Evolutionary conservation across 192 early-diverging fungal genomes (phyloP), one percentile per base, ranked within the genome.

Genomic region (Gonapodya prolifera): DNA sequence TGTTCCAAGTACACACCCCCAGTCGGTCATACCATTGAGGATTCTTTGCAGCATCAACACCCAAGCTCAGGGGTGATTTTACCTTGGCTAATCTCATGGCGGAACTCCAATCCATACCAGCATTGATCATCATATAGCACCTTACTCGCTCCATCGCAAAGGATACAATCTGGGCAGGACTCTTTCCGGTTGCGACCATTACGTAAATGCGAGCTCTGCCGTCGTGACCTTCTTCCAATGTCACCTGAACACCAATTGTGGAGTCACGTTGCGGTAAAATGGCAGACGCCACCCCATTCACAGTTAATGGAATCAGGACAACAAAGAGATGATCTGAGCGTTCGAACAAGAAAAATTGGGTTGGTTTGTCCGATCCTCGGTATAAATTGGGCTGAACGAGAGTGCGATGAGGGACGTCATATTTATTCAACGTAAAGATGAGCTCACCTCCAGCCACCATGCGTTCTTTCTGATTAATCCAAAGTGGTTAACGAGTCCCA

Each of bases 1-100:
- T 73, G 31, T 73, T 73, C 71, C 71, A 73, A 13, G 71, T 73
- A 32, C 71, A 73, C 71, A 73, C 32, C 71, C 71, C 32, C 8
- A 73, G 32, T 29, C 28, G 8, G 45, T 61, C 45, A 61, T 61
- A 61, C 45, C 45, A 61, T 23, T 61, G 45, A 16, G 45, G 45
- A 61, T 61, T 8, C 45, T 23, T 61, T 23, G 45, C 45, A 61
- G 23, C 23, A 23, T 61, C 45, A 8, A 23, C 45, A 61, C 23
- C 23, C 45, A 61, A 16, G 8, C 8, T 61, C 45, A 61, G 23
- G 23, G 45, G 45, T 61, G 45, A 61, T 23, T 61, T 8, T 8
- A 61, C 45, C 23, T 61, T 61, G 45, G 45, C 45, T 16, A 61
- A 23, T 61, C 8, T 23, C 45, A 61, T 61, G 8, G 45, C 45